These are phyloP conservation scores for Aspergillus aculeatus DNA, from an alignment of 2,329 filamentous ascomycete genomes.

Conservation along the genomic window DNA sequence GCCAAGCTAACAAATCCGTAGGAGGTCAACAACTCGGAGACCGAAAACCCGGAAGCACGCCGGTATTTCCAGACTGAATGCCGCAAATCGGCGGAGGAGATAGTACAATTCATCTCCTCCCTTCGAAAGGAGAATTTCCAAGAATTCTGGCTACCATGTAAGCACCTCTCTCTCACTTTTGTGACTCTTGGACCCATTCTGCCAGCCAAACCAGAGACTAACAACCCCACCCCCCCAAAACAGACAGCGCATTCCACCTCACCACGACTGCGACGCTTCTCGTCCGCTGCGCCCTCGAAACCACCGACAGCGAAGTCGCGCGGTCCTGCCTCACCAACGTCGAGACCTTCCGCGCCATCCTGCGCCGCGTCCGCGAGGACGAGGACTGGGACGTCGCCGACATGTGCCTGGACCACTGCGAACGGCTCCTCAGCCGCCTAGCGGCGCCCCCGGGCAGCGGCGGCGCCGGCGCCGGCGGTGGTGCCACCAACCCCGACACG, in stretches of 20 bases:
- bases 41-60: slow-evolving; percentile 48
- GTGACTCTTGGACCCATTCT: too few relatives aligned
- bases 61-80: slow-evolving; percentile 50
- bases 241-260: slow-evolving; percentile 53
- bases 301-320: slow-evolving; percentile 47
- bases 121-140: slow-evolving; percentile 49
- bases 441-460: slow-evolving; percentile 4
- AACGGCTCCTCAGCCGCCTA: slow-evolving; percentile 44
- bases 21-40: slow-evolving; percentile 45
- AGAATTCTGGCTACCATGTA: slow-evolving; percentile 55
- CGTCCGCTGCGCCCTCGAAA: slow-evolving; percentile 53
- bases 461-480: slow-evolving; percentile 24
- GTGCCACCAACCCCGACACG: slow-evolving; percentile 9
- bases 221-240: background rate
- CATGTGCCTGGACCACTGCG: slow-evolving; percentile 53
- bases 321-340: slow-evolving; percentile 49
- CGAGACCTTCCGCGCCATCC: slow-evolving; percentile 48
- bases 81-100: slow-evolving; percentile 44
- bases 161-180: slow-evolving; percentile 2
- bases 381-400: slow-evolving; percentile 58
- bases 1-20: slow-evolving; percentile 17
- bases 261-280: slow-evolving; percentile 55
- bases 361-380: slow-evolving; percentile 49
- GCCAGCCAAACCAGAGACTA: background rate
- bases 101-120: slow-evolving; percentile 51